Evolutionary conservation across 345 rosid species (phyloP).

Genomic region (Boechera stricta): DNA sequence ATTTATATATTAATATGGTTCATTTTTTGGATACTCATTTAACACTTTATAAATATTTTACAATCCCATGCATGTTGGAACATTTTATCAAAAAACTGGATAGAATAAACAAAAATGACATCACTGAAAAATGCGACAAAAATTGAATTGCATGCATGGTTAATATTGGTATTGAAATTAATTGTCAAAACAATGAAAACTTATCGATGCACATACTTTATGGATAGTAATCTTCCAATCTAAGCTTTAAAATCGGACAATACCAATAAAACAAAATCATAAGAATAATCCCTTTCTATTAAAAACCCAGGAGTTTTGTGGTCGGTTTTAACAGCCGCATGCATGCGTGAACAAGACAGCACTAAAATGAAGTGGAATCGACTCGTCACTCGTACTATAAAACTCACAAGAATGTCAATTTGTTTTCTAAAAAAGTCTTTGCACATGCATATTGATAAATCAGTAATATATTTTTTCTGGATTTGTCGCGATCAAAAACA

Average conservation of each 20-base stretch:
- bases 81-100: not conserved
- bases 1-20: not conserved
- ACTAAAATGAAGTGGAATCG: constrained; percentile 30
- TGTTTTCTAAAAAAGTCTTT: constrained; percentile 12
- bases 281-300: not conserved
- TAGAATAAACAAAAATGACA: not conserved
- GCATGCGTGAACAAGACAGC: constrained; percentile 34
- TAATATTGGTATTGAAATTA: no score
- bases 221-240: no score
- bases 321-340: constrained; percentile 25
- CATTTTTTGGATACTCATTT: not conserved
- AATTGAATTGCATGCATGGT: no score
- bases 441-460: constrained; percentile 28
- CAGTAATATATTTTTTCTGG: no score
- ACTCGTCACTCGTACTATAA: constrained; percentile 24
- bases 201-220: no score
- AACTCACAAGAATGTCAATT: constrained; percentile 10
- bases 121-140: no score
- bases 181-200: no score
- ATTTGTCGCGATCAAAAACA: constrained; percentile 10
- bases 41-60: not conserved
- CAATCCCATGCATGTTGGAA: not conserved
- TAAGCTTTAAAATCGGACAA: no score
- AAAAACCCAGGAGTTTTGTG: constrained; percentile 11
- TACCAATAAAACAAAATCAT: not conserved